These are phyloP conservation scores for Fusarium keratoplasticum DNA, from an alignment of 2,329 filamentous ascomycete species.

Conservation along the genomic window DNA sequence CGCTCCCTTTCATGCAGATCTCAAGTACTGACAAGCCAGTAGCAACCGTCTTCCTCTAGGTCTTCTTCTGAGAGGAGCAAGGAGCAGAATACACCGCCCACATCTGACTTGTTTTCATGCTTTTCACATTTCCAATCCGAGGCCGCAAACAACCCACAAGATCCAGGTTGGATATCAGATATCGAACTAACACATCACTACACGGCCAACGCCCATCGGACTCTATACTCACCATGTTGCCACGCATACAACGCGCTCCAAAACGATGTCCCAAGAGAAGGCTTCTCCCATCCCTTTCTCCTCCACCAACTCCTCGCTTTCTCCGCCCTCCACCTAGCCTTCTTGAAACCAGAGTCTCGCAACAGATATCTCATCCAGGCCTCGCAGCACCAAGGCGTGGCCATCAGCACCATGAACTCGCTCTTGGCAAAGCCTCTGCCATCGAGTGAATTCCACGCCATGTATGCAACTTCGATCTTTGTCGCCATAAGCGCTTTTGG, in stretches of 20 bases:
- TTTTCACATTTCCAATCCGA: conserved; percentile 15
- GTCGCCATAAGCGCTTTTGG: conserved; percentile 20
- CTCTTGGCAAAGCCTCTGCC: background rate
- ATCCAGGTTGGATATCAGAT: conserved; percentile 2
- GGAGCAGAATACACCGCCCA: background rate
- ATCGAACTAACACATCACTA: conserved; percentile 25
- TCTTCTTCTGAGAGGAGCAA: background rate
- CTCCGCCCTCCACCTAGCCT: conserved; percentile 19
- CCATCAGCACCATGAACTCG: conserved; percentile 13
- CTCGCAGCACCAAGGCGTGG: conserved; percentile 19
- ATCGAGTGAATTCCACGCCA: conserved; percentile 4
- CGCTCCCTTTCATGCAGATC: background rate
- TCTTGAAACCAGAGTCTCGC: conserved; percentile 3
- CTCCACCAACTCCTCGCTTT: conserved; percentile 25
- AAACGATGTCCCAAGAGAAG: conserved; percentile 9
- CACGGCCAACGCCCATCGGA: conserved; percentile 17
- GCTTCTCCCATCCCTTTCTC: conserved; percentile 3
- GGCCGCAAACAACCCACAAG: background rate
- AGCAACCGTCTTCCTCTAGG: background rate
- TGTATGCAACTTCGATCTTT: conserved; percentile 28
- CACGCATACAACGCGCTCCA: conserved; percentile 7
- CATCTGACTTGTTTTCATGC: background rate
- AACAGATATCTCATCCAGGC: conserved; percentile 19
- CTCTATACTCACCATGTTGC: conserved; percentile 1
- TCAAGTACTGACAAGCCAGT: background rate